Evolutionary conservation across 352 stramenopile species (phyloP).

Genomic region (Pythium brachiatum): DNA sequence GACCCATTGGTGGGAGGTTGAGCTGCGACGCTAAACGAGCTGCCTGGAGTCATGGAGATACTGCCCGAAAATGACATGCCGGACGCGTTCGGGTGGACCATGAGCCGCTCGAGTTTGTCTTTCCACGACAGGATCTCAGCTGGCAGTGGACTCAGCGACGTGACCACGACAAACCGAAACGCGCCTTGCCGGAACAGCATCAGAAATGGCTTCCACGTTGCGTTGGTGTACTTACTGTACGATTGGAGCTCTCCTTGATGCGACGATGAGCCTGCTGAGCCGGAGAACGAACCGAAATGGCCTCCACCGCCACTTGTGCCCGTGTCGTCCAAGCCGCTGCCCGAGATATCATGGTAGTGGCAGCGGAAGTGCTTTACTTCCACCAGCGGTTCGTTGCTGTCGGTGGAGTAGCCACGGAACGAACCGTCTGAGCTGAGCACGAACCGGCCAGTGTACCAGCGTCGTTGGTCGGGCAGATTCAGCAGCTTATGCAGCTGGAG

Average conservation of each 20-base stretch:
- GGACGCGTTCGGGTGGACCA: slow-evolving; percentile 1
- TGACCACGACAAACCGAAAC: slow-evolving; percentile 56
- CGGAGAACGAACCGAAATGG: neutral
- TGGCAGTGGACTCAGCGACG: slow-evolving; percentile 36
- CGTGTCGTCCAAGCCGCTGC: slow-evolving; percentile 5
- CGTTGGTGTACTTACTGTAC: slow-evolving; percentile 30
- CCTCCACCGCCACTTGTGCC: neutral
- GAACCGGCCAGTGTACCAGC: slow-evolving; percentile 52
- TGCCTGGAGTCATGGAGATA: neutral
- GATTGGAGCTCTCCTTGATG: slow-evolving; percentile 5
- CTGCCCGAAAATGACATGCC: slow-evolving; percentile 4
- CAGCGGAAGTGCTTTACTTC: slow-evolving; percentile 53
- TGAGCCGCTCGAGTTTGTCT: slow-evolving; percentile 49
- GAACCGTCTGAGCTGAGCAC: slow-evolving; percentile 43
- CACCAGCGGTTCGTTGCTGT: slow-evolving; percentile 36
- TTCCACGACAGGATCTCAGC: slow-evolving; percentile 51
- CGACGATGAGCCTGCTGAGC: neutral
- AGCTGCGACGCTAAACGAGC: neutral
- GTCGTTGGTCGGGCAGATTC: slow-evolving; percentile 44
- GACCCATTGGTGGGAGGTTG: neutral
- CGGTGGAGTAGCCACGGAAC: slow-evolving; percentile 34
- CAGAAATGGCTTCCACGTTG: slow-evolving; percentile 44
- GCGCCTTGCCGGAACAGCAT: slow-evolving; percentile 52
- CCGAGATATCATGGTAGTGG: slow-evolving; percentile 38
- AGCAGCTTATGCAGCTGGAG: slow-evolving; percentile 49